Evolutionary conservation across 2,329 filamentous ascomycete genomes (phyloP).

Genomic region (Diplodia mutila): DNA sequence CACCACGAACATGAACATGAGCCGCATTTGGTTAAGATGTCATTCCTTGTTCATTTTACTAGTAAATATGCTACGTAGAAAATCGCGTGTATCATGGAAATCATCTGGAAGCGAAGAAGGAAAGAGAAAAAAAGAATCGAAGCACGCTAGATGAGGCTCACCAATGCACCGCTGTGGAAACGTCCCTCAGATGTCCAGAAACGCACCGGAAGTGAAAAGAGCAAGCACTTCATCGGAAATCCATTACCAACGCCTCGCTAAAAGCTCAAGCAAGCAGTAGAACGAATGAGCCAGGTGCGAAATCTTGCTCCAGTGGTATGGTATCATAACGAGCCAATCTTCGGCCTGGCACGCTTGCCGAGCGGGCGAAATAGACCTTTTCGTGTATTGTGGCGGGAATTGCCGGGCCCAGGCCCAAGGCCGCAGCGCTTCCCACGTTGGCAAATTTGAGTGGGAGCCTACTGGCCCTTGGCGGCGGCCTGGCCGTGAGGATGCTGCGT

Average conservation of each 20-base stretch:
- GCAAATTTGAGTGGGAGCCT: not conserved
- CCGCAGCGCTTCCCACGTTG: not conserved
- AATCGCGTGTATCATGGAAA: not conserved
- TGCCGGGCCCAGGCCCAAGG: not conserved
- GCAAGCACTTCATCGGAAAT: not conserved
- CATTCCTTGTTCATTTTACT: not conserved
- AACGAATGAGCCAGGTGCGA: conserved; percentile 17
- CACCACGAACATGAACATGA: not conserved
- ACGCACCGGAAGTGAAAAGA: not conserved
- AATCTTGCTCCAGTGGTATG: conserved; percentile 13
- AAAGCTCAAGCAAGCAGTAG: conserved; percentile 21
- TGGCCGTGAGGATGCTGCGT: conserved; percentile 38
- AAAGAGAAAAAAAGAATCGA: not conserved
- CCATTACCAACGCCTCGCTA: conserved; percentile 18
- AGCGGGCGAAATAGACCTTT: not conserved
- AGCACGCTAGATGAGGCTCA: not conserved
- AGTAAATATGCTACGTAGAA: not conserved
- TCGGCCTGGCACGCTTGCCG: conserved; percentile 15
- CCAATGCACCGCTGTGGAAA: not conserved
- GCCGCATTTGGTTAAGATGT: not conserved
- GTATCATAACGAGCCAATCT: not conserved
- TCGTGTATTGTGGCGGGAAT: not conserved
- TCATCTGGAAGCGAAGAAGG: not conserved
- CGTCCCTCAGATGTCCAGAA: not conserved
- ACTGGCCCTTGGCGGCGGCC: conserved; percentile 43